phyloP scores from a whole-genome alignment of 2,329 filamentous ascomycete species.

The Trichoderma afroharzianum region DNA sequence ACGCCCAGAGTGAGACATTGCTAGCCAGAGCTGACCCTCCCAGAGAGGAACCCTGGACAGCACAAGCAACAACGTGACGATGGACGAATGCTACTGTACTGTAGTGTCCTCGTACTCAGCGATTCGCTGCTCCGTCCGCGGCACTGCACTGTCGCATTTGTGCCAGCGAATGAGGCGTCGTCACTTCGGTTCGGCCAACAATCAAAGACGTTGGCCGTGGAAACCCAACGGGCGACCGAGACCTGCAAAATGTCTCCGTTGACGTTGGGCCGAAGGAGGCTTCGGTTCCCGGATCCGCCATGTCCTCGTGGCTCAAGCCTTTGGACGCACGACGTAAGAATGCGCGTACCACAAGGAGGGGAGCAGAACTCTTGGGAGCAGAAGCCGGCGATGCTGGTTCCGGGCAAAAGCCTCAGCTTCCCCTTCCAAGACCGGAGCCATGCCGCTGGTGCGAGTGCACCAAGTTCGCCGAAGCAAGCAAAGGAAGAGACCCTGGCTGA shows the following conservation, averaged over 20 bases:
- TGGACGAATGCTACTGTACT: slow-evolving; percentile 1
- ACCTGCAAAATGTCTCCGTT: slow-evolving; percentile 1
- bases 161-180: not conserved
- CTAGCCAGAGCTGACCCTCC: slow-evolving; percentile 16
- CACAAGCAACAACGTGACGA: slow-evolving; percentile 2
- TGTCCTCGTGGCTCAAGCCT: not conserved
- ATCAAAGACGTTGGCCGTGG: not conserved
- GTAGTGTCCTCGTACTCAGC: not conserved
- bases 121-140: slow-evolving; percentile 5
- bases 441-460: not conserved
- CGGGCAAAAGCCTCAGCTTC: not conserved
- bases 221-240: slow-evolving; percentile 2
- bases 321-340: not conserved
- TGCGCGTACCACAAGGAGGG: not conserved
- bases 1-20: slow-evolving; percentile 21
- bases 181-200: not conserved
- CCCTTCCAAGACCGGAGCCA: slow-evolving; percentile 7
- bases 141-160: not conserved
- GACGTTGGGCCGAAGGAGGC: not conserved
- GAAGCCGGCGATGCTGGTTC: slow-evolving; percentile 13
- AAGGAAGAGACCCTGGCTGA: slow-evolving; percentile 1
- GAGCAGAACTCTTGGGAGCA: not conserved
- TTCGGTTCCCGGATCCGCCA: slow-evolving; percentile 13
- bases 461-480: slow-evolving; percentile 4
- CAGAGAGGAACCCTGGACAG: not conserved